Conservation (phyloP, 495 filamentous ascomycete genomes). For the Podospora pseudoanserina region DNA sequence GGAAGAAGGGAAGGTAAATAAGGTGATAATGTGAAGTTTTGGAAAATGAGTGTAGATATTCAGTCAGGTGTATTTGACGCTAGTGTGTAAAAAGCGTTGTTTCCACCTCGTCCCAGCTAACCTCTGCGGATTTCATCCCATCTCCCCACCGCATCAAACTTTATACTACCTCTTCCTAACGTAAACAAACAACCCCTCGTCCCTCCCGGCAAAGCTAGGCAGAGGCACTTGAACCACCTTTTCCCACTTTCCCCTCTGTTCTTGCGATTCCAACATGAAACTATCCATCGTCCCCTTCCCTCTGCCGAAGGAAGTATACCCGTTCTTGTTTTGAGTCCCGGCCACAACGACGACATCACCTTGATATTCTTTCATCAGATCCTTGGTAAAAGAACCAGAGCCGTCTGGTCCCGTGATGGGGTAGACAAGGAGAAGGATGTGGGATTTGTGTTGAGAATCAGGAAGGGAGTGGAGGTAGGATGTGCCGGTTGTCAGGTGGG, state of each 20-base stretch:
- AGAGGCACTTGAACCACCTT: slow-evolving; percentile 47
- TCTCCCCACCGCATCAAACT: too few species aligned
- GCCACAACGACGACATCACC: slow-evolving; percentile 57
- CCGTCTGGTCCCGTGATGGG: slow-evolving; percentile 50
- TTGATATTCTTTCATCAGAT: slow-evolving; percentile 49
- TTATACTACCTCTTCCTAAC: slow-evolving; percentile 25
- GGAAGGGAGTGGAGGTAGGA: background rate
- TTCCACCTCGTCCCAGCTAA: background rate
- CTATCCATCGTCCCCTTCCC: slow-evolving; percentile 50
- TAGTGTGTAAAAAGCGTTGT: background rate
- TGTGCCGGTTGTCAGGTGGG: background rate
- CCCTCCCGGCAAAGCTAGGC: slow-evolving; percentile 54
- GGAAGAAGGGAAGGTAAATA: background rate
- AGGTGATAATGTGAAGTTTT: background rate
- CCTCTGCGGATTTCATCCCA: too few species aligned
- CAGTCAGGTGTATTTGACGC: background rate
- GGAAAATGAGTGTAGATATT: background rate
- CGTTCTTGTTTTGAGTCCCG: slow-evolving; percentile 61
- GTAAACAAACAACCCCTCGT: slow-evolving; percentile 53
- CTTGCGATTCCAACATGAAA: slow-evolving; percentile 43
- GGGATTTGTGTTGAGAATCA: slow-evolving; percentile 12
- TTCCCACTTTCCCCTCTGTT: slow-evolving; percentile 37
- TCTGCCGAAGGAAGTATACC: slow-evolving; percentile 59
- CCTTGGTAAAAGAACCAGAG: slow-evolving; percentile 48
- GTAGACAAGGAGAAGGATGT: slow-evolving; percentile 59